A percentile compares a stretch with the other conserved stretches of the same genome.
These are phyloP conservation scores for Fraxinus angustifolia DNA, from an alignment of 305 asterid species.

Conservation along the genomic window DNA sequence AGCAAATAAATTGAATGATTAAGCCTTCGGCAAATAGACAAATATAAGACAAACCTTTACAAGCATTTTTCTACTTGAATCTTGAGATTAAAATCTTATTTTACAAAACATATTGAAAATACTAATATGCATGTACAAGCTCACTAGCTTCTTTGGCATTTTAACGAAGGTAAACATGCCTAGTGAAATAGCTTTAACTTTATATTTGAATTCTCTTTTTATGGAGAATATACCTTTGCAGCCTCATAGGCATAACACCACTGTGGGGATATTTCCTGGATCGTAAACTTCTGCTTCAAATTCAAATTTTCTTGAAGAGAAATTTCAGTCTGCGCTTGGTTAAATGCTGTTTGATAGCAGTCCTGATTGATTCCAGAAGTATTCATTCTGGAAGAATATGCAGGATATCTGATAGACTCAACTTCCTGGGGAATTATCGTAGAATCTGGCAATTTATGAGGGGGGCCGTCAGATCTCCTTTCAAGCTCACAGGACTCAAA, in stretches of 20 bases:
- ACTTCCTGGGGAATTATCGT: constrained; percentile 36
- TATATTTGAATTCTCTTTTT: constrained; percentile 1
- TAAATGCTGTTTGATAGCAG: constrained; percentile 42
- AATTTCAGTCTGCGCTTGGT: constrained; percentile 47
- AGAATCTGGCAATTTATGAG: constrained; percentile 44
- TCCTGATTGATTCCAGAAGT: constrained; percentile 39
- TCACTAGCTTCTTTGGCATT: background rate
- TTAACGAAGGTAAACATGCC: background rate
- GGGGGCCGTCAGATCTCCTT: constrained; percentile 21
- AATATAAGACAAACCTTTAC: background rate
- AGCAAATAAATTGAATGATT: background rate
- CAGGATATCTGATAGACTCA: constrained; percentile 34
- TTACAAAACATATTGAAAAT: background rate
- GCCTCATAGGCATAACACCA: constrained; percentile 88
- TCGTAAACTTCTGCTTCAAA: constrained; percentile 74
- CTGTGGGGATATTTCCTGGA: constrained; percentile 81
- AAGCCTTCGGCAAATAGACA: background rate
- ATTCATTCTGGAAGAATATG: constrained; percentile 35
- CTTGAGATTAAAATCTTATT: background rate
- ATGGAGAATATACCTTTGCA: constrained; percentile 57
- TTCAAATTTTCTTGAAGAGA: constrained; percentile 49
- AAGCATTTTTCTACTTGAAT: background rate
- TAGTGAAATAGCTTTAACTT: constrained; percentile 13
- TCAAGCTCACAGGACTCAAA: constrained; percentile 15
- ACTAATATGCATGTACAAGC: background rate